Base-by-base conservation (phyloP, 169 alveolate species). In the Neospora caninum region DNA sequence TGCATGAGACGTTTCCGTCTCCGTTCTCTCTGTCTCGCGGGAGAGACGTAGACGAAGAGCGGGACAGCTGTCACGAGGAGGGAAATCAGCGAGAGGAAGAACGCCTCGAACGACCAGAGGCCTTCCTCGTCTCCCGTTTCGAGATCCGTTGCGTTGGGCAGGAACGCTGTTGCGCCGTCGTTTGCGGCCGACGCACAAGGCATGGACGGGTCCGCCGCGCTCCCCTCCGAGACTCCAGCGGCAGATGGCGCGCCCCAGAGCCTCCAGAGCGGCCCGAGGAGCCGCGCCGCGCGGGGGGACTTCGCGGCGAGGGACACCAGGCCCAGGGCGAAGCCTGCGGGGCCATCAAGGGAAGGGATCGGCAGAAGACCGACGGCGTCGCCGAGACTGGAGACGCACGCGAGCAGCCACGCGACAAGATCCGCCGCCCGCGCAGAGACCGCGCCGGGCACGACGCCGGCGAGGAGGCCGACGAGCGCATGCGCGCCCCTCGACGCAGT, bases 101-200 rank as follows among this genome's bases (percentile, higher is more conserved):
- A 78, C 27, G 86, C 86, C 45, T 78, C 86, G 86, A 78, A 78
- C 27, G 86, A 78, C 86, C 39, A 78, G 4, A 78, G 45, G 45
- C 86, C 86, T 13, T 78, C 86, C 10, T 78, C 86, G 1, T n/a
- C 86, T 10, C n/a, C 86, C 27, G 27, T 43, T 2, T 20, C 86
- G 86, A 20, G 39, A 7, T 53, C 64, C 18, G 64, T 7, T 53
- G 64, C 64, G 64, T 18, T 53, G 27, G 64, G 27, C 64, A 7
- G 27, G 64, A 10, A 7, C 27, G 64, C 64, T 7, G 64, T 7
- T 18, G 18, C 64, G 4, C 34, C 73, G 31, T 27, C 31, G 31
- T 9, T 27, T 29, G 34, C 73, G 34, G 73, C 73, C 34, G n/a
- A 27, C 34, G 73, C n/a, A 16, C 31, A 22, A 6, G 73, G n/a